These are phyloP conservation scores for Fusarium nurragi DNA, from an alignment of 2,329 filamentous ascomycete genomes.

Conservation along the genomic window DNA sequence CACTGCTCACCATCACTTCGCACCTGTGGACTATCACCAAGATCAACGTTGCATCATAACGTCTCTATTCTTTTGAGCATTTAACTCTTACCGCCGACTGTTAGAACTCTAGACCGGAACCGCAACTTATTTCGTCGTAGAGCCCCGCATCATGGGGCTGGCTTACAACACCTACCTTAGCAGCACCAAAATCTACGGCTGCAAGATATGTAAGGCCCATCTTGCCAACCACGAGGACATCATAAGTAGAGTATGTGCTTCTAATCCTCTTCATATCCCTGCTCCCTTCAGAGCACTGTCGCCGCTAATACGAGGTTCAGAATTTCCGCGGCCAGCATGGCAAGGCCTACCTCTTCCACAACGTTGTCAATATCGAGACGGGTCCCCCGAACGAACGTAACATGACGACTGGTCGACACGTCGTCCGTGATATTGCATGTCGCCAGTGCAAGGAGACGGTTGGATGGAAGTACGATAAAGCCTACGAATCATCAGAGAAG, in stretches of 20 bases:
- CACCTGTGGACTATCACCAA: neutral
- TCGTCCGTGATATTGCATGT: slow-evolving; percentile 93
- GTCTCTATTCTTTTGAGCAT: neutral
- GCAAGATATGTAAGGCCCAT: slow-evolving; percentile 95
- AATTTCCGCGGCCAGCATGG: slow-evolving; percentile 99
- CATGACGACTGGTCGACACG: slow-evolving; percentile 96
- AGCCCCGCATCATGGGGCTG: slow-evolving; percentile 74
- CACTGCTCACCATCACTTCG: slow-evolving; percentile 13
- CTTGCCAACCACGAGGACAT: slow-evolving; percentile 96
- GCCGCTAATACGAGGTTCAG: slow-evolving; percentile 56
- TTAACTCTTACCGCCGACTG: neutral
- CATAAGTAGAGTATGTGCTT: slow-evolving; percentile 79
- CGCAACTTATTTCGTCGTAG: neutral
- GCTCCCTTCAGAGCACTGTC: neutral
- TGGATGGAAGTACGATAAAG: slow-evolving; percentile 99
- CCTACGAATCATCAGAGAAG: slow-evolving; percentile 89
- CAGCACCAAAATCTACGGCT: slow-evolving; percentile 88
- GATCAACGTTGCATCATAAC: neutral
- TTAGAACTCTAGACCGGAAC: neutral
- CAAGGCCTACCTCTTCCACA: slow-evolving; percentile 96
- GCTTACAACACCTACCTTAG: slow-evolving; percentile 92
- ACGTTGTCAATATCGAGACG: slow-evolving; percentile 87
- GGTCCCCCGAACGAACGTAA: slow-evolving; percentile 91
- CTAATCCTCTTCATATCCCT: neutral
- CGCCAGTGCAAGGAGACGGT: slow-evolving; percentile 91